A percentile compares a stretch with the other conserved stretches of the same genome.
phyloP scores from a whole-genome alignment of 495 filamentous ascomycete species.

The Pyrenopolyporus hunteri region DNA sequence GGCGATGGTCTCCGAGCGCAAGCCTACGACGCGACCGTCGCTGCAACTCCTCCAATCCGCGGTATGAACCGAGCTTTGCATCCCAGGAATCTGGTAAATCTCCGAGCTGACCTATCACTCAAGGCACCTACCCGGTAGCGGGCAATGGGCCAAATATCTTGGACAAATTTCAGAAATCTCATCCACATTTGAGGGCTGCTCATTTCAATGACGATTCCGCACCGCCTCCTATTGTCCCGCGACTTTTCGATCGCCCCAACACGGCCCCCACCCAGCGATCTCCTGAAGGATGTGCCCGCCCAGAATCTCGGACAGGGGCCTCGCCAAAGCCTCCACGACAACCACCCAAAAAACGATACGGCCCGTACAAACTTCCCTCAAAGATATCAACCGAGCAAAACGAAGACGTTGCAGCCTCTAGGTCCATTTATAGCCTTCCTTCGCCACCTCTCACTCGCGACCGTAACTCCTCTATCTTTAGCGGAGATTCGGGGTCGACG shows the following conservation, averaged over 20 bases:
- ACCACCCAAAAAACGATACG: conserved; percentile 31
- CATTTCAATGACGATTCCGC: conserved; percentile 37
- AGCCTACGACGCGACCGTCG: conserved; percentile 40
- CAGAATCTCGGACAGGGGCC: conserved; percentile 20
- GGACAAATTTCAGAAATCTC: conserved; percentile 40
- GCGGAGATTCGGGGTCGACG: conserved; percentile 25
- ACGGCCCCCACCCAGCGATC: conserved; percentile 45
- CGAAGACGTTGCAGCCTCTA: conserved; percentile 5
- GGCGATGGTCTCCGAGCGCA: conserved; percentile 37
- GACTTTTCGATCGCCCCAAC: conserved; percentile 43
- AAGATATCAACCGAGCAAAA: conserved; percentile 17
- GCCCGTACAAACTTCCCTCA: conserved; percentile 34
- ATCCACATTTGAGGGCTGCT: conserved; percentile 36
- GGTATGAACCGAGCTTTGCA: conserved; percentile 40
- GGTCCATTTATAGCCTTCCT: conserved; percentile 8
- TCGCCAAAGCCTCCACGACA: conserved; percentile 14
- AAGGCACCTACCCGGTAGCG: conserved; percentile 44
- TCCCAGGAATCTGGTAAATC: conserved; percentile 37
- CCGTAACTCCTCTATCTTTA: conserved; percentile 39
- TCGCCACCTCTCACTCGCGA: conserved; percentile 7
- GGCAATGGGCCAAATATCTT: conserved; percentile 41
- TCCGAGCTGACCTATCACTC: conserved; percentile 30
- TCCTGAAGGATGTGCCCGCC: conserved; percentile 13
- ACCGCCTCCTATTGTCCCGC: conserved; percentile 42
- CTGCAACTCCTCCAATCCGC: conserved; percentile 40